Percentiles rank a stretch among this genome's conserved stretches.
Evolutionary conservation across 2,329 filamentous ascomycete species (phyloP).

Genomic region (Hypoxylon sp.): DNA sequence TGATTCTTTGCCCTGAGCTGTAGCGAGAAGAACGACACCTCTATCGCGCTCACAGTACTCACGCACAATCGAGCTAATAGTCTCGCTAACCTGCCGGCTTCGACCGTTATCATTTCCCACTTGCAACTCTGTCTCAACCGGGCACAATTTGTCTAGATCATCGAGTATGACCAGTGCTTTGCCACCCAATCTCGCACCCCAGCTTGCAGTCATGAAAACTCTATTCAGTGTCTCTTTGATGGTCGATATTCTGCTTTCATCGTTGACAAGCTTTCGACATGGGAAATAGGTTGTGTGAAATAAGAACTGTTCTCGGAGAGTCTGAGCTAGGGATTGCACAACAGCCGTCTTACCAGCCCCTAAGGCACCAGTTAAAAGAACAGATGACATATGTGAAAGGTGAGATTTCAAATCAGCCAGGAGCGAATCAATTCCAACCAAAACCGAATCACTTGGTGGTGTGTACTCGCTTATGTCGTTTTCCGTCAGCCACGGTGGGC

Average conservation of each 20-base stretch:
- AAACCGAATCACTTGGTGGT: slow-evolving; percentile 68
- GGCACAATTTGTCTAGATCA: slow-evolving; percentile 93
- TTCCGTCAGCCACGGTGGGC: slow-evolving; percentile 69
- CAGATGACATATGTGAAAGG: slow-evolving; percentile 87
- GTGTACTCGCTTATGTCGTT: slow-evolving; percentile 66
- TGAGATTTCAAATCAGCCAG: slow-evolving; percentile 81
- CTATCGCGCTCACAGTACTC: slow-evolving; percentile 87
- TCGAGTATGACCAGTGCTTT: slow-evolving; percentile 89
- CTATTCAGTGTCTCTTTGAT: slow-evolving; percentile 91
- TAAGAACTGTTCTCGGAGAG: slow-evolving; percentile 78
- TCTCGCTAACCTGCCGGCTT: slow-evolving; percentile 92
- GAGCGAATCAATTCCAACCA: slow-evolving; percentile 88
- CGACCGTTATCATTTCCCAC: slow-evolving; percentile 93
- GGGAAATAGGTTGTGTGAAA: slow-evolving; percentile 90
- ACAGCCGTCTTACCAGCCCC: slow-evolving; percentile 92
- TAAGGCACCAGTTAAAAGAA: slow-evolving; percentile 88
- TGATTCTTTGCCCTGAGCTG: slow-evolving; percentile 92
- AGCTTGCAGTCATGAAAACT: slow-evolving; percentile 89
- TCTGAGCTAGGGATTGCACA: slow-evolving; percentile 80
- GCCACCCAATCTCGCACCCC: slow-evolving; percentile 90
- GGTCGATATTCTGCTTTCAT: slow-evolving; percentile 89
- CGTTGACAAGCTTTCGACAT: slow-evolving; percentile 88
- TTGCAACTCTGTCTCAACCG: slow-evolving; percentile 93
- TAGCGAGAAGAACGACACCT: slow-evolving; percentile 88
- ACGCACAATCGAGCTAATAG: slow-evolving; percentile 83